Evolutionary conservation across 495 filamentous ascomycete genomes (phyloP).

Genomic region (Lindgomyces ingoldianus): DNA sequence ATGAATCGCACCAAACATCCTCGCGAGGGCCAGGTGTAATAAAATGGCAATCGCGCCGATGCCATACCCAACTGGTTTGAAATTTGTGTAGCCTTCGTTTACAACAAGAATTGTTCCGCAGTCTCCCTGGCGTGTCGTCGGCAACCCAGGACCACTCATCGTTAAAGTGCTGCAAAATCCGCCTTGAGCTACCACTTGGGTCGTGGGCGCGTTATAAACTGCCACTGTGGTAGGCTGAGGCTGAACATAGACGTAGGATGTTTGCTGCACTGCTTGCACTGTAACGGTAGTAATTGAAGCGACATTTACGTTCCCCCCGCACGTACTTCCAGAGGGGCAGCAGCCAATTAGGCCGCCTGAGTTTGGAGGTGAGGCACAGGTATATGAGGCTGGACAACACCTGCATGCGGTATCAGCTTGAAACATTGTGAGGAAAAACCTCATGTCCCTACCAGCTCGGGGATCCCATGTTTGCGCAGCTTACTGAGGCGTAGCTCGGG

Average conservation of each 20-base stretch:
- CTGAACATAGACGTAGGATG: constrained; percentile 28
- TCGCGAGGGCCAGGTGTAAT: constrained; percentile 19
- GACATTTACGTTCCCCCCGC: constrained; percentile 37
- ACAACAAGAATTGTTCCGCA: constrained; percentile 38
- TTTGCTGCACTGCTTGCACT: constrained; percentile 20
- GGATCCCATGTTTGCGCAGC: constrained; percentile 38
- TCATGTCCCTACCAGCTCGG: constrained; percentile 39
- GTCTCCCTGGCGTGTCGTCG: constrained; percentile 21
- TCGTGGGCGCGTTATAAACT: constrained; percentile 4
- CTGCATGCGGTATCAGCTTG: constrained; percentile 25
- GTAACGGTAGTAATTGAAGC: constrained; percentile 32
- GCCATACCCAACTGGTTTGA: constrained; percentile 1
- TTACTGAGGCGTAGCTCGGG: constrained; percentile 39
- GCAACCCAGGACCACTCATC: constrained; percentile 28
- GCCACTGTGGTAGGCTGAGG: constrained; percentile 8
- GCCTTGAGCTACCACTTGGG: constrained; percentile 1
- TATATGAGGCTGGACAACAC: constrained; percentile 44
- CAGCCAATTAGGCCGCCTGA: constrained; percentile 40
- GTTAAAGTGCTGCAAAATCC: constrained; percentile 32
- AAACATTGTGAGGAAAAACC: not conserved
- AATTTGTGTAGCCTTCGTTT: constrained; percentile 12
- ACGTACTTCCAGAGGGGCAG: constrained; percentile 42
- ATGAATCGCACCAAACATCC: constrained; percentile 10
- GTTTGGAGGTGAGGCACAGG: constrained; percentile 35
- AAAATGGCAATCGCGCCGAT: not conserved